Base-by-base conservation (phyloP, 2,329 filamentous ascomycete genomes). In the Penicillium digitatum region DNA sequence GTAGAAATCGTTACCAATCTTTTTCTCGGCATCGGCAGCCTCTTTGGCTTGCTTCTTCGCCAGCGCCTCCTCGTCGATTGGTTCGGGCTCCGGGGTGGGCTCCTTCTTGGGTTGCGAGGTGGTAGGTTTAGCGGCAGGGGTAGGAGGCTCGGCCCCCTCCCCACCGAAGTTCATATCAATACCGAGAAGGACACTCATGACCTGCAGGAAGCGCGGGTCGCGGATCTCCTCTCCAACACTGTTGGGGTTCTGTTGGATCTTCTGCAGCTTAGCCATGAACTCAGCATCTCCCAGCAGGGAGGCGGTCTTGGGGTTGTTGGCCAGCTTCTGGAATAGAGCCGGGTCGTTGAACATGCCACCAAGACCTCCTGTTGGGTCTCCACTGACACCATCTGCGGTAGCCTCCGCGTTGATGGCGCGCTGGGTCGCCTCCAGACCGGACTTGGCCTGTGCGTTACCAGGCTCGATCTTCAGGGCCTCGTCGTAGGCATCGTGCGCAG, bases 341-440 rank as follows among this genome's bases (percentile, higher is more conserved):
- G 94, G 94, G 73, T 99, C 95, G 72, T 85, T 93, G 82, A 99
- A 97, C 82, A 99, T 92, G 71, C 86, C 84, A 64, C 89, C 89
- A n/a, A 99, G 79, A 43, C 91, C 90, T 51, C 83, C 89, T 35
- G 79, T 81, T 8, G 88, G 87, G 67, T 92, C 87, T 50, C 79
- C 82, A 54, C 78, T 78, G 18, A 82, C 71, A 54, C 82, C 82
- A 64, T 85, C 84, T n/a, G 75, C 82, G 66, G 76, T 76, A 22
- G 84, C 85, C 72, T 94, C 89, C 24, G 84, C 82, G 65, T 95
- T 86, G 74, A 99, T 92, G 22, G 93, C 92, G 66, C 90, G 87
- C 76, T 94, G 85, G 40, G 96, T 92, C 38, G 90, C 84, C 11
- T 87, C 86, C 45, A 96, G 80, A 34, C 94, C 93, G 60, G 86